These are phyloP conservation scores for Grigorovia transvaalensis DNA, from an alignment of 805 yeast genomes.

Conservation along the genomic window DNA sequence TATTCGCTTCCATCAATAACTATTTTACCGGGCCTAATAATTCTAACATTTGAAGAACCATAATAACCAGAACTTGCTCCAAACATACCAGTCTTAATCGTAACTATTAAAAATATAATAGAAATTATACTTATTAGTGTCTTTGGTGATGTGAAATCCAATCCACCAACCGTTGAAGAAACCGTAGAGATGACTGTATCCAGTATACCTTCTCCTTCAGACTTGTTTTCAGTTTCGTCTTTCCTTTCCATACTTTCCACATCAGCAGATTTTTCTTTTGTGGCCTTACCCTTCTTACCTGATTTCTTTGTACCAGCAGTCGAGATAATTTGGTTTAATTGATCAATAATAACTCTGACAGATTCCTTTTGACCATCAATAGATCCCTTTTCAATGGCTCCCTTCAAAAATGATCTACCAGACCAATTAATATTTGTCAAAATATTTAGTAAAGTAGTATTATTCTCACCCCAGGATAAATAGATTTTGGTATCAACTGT, in stretches of 20 bases:
- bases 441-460: slow-evolving; percentile 43
- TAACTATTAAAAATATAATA: slow-evolving; percentile 2
- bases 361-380: slow-evolving; percentile 65
- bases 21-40: slow-evolving; percentile 20
- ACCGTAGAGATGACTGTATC: neutral
- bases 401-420: slow-evolving; percentile 66
- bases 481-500: slow-evolving; percentile 49
- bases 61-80: neutral
- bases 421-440: slow-evolving; percentile 59
- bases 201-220: neutral
- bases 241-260: neutral
- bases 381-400: slow-evolving; percentile 66
- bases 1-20: slow-evolving; percentile 30
- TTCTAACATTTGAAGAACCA: slow-evolving; percentile 3
- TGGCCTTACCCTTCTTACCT: slow-evolving; percentile 8
- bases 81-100: neutral
- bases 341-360: slow-evolving; percentile 35
- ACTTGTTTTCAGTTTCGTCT: neutral
- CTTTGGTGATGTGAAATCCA: slow-evolving; percentile 14
- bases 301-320: slow-evolving; percentile 13
- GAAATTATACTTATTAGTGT: slow-evolving; percentile 8
- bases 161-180: slow-evolving; percentile 3
- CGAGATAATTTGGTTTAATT: slow-evolving; percentile 26
- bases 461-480: slow-evolving; percentile 51
- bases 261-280: slow-evolving; percentile 3